These are phyloP conservation scores for Fusarium denticulatum DNA, from an alignment of 2,329 filamentous ascomycete genomes.

Conservation along the genomic window DNA sequence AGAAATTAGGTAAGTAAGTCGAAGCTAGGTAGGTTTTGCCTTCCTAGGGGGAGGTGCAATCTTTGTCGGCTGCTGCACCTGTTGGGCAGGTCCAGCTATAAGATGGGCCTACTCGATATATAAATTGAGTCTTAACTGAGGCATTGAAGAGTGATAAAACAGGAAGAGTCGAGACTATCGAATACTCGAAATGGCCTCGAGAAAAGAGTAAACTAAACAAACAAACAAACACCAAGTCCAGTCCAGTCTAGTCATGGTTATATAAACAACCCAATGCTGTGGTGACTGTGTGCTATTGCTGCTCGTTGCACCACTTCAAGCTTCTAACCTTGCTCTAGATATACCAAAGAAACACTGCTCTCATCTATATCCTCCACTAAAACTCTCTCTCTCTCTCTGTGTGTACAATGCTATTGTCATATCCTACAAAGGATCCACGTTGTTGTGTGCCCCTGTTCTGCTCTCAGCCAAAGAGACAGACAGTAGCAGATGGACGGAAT, in stretches of 20 bases:
- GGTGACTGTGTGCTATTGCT: background rate
- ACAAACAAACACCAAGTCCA: background rate
- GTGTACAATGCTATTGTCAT: background rate
- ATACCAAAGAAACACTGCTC: background rate
- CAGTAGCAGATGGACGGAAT: slow-evolving; percentile 5
- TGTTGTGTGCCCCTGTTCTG: background rate
- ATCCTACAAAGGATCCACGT: slow-evolving; percentile 6
- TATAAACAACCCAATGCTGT: background rate
- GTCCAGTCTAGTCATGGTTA: background rate
- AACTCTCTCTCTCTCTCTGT: background rate
- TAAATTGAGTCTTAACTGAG: background rate
- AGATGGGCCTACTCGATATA: background rate
- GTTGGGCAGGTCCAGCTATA: slow-evolving; percentile 3
- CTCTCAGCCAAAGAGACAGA: background rate
- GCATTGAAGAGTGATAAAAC: background rate
- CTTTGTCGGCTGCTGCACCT: background rate
- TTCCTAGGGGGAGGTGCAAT: background rate
- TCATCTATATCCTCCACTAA: background rate
- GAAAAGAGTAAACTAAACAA: background rate
- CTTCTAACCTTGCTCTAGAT: background rate
- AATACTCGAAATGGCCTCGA: background rate
- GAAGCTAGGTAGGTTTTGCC: background rate
- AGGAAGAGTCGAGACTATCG: background rate
- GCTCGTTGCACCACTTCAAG: background rate
- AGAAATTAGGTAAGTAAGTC: background rate